A percentile compares a stretch with the other conserved stretches of the same genome.
Evolutionary conservation across 2,329 filamentous ascomycete species (phyloP).

Genomic region (Pseudocercospora fijiensis): DNA sequence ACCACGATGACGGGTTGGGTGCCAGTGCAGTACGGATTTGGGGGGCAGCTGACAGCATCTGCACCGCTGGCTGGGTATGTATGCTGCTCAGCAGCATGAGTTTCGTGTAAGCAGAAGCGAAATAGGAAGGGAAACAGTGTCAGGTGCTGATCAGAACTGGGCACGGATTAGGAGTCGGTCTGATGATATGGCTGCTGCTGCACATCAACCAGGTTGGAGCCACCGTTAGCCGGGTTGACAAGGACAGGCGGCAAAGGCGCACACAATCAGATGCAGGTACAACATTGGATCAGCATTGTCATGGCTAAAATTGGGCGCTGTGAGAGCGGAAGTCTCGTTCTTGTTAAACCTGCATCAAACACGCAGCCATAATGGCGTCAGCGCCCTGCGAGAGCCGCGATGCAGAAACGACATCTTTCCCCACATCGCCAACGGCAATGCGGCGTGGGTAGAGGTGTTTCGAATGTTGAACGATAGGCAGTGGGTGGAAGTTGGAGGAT

Average conservation of each 20-base stretch:
- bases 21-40: slow-evolving; percentile 15
- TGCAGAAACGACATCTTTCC: slow-evolving; percentile 8
- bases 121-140: slow-evolving; percentile 14
- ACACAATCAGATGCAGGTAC: slow-evolving; percentile 27
- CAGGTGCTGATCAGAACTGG: slow-evolving; percentile 5
- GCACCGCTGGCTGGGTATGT: background rate
- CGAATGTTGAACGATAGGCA: slow-evolving; percentile 12
- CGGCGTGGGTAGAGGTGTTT: slow-evolving; percentile 15
- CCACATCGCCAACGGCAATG: slow-evolving; percentile 20
- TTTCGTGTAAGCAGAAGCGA: slow-evolving; percentile 12
- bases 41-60: slow-evolving; percentile 11
- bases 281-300: slow-evolving; percentile 26
- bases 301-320: slow-evolving; percentile 17
- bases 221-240: slow-evolving; percentile 25
- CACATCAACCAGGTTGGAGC: slow-evolving; percentile 25
- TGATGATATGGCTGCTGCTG: slow-evolving; percentile 18
- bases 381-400: slow-evolving; percentile 12
- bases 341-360: slow-evolving; percentile 24
- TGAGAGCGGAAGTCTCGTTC: slow-evolving; percentile 16
- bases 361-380: slow-evolving; percentile 25
- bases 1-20: slow-evolving; percentile 13
- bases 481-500: slow-evolving; percentile 14
- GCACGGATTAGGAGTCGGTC: slow-evolving; percentile 8
- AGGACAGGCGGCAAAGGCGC: slow-evolving; percentile 19
- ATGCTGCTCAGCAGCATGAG: slow-evolving; percentile 13